A percentile compares a stretch with the other conserved stretches of the same genome.
Conservation (phyloP, 371 early-diverging fungal species). For the Mortierella sp. region DNA sequence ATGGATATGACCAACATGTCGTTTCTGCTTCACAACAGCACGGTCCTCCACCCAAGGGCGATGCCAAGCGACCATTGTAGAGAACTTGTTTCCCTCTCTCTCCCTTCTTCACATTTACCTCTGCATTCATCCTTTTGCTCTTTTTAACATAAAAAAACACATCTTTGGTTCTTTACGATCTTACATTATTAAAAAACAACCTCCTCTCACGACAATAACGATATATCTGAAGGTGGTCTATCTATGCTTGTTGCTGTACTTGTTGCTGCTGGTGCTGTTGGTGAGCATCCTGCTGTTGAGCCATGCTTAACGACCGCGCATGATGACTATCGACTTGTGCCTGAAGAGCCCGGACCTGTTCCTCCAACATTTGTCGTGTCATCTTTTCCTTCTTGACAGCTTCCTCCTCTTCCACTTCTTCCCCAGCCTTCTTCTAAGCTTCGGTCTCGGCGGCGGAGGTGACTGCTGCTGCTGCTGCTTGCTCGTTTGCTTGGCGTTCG, state of each 20-base stretch:
- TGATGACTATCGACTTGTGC: neutral
- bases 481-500: neutral
- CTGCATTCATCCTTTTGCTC: neutral
- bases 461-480: neutral
- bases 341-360: conserved; percentile 17
- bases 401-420: neutral
- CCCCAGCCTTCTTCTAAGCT: too few species aligned
- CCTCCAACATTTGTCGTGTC: conserved; percentile 20
- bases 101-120: neutral
- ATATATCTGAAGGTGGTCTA: neutral
- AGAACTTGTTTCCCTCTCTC: neutral
- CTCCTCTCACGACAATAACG: neutral
- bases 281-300: conserved; percentile 6
- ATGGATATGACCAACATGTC: conserved; percentile 30
- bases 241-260: neutral
- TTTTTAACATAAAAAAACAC: neutral
- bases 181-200: neutral
- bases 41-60: neutral
- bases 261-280: neutral
- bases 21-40: neutral
- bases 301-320: neutral
- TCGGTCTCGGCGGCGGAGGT: too few species aligned
- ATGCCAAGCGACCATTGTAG: neutral
- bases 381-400: neutral
- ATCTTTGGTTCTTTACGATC: neutral